Evolutionary conservation across 352 stramenopile genomes (phyloP).

Genomic region (Phytophthora cryptogea): DNA sequence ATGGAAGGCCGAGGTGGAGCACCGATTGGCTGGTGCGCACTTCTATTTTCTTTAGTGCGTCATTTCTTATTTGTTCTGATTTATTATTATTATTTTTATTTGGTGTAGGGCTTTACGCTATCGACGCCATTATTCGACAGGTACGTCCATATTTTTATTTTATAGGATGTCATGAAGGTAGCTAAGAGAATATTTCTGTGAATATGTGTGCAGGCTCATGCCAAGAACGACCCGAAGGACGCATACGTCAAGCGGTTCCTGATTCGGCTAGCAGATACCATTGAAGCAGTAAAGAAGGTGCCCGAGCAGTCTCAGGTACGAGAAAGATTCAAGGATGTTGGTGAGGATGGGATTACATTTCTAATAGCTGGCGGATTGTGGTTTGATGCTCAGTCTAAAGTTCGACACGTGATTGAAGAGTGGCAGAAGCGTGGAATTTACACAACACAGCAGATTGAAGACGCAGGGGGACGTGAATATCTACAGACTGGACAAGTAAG

Average conservation of each 20-base stretch:
- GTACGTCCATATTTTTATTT: slow-evolving; percentile 22
- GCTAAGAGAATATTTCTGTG: not conserved
- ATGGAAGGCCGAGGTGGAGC: slow-evolving; percentile 83
- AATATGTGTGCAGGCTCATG: slow-evolving; percentile 52
- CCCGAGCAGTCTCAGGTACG: slow-evolving; percentile 61
- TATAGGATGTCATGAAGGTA: slow-evolving; percentile 5
- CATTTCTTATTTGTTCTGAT: slow-evolving; percentile 6
- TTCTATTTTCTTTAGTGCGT: slow-evolving; percentile 8
- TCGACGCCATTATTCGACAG: slow-evolving; percentile 85
- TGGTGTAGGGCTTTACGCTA: slow-evolving; percentile 67
- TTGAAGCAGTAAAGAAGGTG: slow-evolving; percentile 73
- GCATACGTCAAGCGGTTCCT: slow-evolving; percentile 79
- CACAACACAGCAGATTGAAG: slow-evolving; percentile 60
- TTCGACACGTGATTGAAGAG: slow-evolving; percentile 75
- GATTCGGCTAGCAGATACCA: slow-evolving; percentile 76
- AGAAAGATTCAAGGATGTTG: not conserved
- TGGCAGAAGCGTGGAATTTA: slow-evolving; percentile 81
- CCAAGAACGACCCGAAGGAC: slow-evolving; percentile 68
- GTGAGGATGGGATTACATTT: slow-evolving; percentile 7
- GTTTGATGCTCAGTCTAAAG: slow-evolving; percentile 43
- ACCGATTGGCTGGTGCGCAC: slow-evolving; percentile 67
- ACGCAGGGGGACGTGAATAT: slow-evolving; percentile 55
- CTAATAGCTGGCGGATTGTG: not conserved
- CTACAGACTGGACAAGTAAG: slow-evolving; percentile 26
- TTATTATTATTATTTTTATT: slow-evolving; percentile 8